Base-by-base conservation (phyloP, 2,329 filamentous ascomycete species). In the Talaromyces rugulosus region DNA sequence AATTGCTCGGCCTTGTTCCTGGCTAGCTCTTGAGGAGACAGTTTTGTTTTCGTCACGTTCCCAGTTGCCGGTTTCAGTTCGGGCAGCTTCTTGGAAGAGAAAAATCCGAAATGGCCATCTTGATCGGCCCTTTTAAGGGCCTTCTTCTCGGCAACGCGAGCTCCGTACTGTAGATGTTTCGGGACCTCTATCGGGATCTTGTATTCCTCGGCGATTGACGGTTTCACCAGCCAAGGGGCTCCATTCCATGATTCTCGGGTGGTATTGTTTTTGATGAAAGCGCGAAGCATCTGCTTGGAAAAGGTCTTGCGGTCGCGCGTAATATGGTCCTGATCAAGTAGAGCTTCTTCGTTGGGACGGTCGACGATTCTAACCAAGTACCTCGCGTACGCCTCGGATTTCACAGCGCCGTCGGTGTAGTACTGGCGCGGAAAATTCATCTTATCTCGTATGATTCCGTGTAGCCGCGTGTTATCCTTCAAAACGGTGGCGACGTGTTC, bases 251-350 rank as follows among this genome's bases (percentile, higher is more conserved):
- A 86, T 71, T 98, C 95, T 64, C 94, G 83, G 1, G 88, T 89
- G n/a, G 97, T 89, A 0, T 92, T 95, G 75, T 96, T 93, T 74
- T 96, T 96, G 66, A 99, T 91, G 67, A 97, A 99, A 5, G 92
- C 92, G 36, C 94, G 88, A 47, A 99, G 82, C 74, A 97, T 93
- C 56, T 93, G 88, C 77, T 99, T 98, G 31, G 94, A 97, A 73
- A 98, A 99, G 54, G 91, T 85, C 69, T 94, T 96, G 58, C 92
- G 87, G 72, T 97, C 93, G 65, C 95, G 89, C 65, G 86, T 89
- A 61, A 98, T 88, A 71, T 96, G 89, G 56, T 89, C 82, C 75
- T 92, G 89, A 67, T 93, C 89, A 18, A 95, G 83, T n/a, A 91
- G 81, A 11, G 88, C 89, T 75, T 96, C 92, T 66, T 91, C 84